Conservation (phyloP, 106 monocot species). For the Acorus calamus region DNA sequence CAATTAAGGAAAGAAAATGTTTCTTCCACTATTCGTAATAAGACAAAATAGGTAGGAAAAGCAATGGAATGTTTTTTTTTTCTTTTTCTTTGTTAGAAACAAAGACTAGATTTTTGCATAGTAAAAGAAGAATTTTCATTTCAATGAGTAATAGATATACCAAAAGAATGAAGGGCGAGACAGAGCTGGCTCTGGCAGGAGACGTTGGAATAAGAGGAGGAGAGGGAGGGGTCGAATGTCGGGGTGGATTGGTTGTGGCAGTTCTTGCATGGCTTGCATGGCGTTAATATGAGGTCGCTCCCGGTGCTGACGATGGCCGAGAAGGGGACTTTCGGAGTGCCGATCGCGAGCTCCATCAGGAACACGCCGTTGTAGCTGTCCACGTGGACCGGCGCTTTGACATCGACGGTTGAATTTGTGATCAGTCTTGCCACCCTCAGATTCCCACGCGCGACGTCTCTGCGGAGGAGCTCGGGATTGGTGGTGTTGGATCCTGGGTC, state of each 20-base stretch:
- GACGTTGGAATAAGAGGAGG: conserved; percentile 29
- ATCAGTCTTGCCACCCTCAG: conserved; percentile 21
- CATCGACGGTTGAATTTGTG: not conserved
- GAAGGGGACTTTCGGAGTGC: conserved; percentile 23
- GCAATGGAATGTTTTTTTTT: no score
- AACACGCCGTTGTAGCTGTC: conserved; percentile 28
- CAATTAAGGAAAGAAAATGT: no score
- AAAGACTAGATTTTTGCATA: no score
- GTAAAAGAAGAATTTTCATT: no score
- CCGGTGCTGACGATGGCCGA: conserved; percentile 49
- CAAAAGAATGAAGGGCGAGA: conserved; percentile 14
- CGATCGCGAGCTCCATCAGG: conserved; percentile 35
- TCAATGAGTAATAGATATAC: conserved; percentile 17
- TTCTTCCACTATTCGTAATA: no score
- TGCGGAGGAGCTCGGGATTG: conserved; percentile 16
- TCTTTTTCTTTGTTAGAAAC: no score
- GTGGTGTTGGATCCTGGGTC: conserved; percentile 16
- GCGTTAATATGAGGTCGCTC: conserved; percentile 56
- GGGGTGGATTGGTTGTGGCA: conserved; percentile 37
- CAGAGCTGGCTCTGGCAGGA: conserved; percentile 26
- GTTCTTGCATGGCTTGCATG: conserved; percentile 38
- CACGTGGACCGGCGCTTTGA: conserved; percentile 22
- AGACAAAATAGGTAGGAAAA: no score
- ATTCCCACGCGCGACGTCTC: conserved; percentile 12
- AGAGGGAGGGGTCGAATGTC: conserved; percentile 34